Evolutionary conservation across 495 filamentous ascomycete genomes (phyloP).

Genomic region (Bathelium albidoporum): DNA sequence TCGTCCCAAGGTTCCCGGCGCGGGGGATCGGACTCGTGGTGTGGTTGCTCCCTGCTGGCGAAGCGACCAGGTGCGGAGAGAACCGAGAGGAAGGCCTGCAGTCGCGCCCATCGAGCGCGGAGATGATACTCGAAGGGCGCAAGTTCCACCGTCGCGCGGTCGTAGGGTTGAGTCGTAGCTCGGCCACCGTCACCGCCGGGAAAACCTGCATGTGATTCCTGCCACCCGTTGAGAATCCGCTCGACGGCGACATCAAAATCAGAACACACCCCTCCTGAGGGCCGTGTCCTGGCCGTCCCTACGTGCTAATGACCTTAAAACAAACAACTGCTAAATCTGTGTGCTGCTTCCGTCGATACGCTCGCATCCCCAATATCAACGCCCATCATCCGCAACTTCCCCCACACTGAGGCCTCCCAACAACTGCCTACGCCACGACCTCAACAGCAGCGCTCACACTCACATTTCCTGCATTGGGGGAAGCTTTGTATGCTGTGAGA

Average conservation of each 20-base stretch:
- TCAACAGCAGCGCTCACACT: background rate
- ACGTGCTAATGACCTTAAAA: background rate
- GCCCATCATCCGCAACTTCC: background rate
- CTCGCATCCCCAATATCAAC: background rate
- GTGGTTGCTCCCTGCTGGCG: background rate
- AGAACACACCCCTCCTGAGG: background rate
- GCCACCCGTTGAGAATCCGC: background rate
- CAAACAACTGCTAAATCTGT: background rate
- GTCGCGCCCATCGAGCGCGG: background rate
- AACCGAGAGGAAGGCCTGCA: background rate
- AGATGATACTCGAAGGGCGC: background rate
- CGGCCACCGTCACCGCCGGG: conserved; percentile 3
- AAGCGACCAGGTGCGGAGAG: conserved; percentile 1
- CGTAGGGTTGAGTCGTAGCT: background rate
- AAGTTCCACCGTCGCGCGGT: background rate
- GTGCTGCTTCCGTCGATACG: background rate
- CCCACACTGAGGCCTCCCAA: background rate
- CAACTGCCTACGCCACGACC: background rate
- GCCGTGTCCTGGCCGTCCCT: background rate
- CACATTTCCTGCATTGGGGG: background rate
- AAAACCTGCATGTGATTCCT: conserved; percentile 3
- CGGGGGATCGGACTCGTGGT: background rate
- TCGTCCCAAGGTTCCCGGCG: background rate
- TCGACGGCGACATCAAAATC: background rate
- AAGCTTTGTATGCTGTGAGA: background rate